These are phyloP conservation scores for Epichloe typhina DNA, from an alignment of 2,329 filamentous ascomycete species.

Conservation along the genomic window DNA sequence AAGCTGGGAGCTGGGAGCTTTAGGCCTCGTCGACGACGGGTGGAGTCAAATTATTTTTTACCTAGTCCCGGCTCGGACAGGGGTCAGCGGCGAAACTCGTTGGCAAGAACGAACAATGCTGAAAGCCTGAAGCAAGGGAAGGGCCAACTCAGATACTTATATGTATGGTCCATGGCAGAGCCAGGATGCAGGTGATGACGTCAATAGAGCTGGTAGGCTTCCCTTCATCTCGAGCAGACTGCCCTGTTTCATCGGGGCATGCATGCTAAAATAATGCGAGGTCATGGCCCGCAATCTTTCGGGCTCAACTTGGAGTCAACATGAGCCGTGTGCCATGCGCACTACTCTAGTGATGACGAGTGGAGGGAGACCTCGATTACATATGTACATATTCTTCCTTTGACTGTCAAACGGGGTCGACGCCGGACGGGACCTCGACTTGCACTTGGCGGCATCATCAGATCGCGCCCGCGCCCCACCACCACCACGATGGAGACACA, in stretches of 20 bases:
- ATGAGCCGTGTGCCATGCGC: no score
- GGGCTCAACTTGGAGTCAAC: no score
- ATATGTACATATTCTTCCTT: no score
- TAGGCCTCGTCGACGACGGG: not conserved
- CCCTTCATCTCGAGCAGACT: no score
- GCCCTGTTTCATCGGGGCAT: no score
- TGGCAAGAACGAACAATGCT: not conserved
- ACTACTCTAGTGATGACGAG: no score
- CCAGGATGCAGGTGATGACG: not conserved
- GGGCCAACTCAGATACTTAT: no score
- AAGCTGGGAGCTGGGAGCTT: not conserved
- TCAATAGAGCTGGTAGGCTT: not conserved
- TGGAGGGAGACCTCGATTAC: no score
- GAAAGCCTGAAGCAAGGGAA: no score
- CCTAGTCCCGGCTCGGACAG: not conserved
- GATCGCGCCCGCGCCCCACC: not conserved
- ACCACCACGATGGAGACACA: not conserved
- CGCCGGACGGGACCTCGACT: not conserved
- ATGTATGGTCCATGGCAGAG: not conserved
- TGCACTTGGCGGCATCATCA: not conserved
- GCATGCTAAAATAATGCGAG: no score
- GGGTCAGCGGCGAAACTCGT: constrained; percentile 1
- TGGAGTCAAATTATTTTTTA: constrained; percentile 2
- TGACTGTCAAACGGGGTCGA: no score
- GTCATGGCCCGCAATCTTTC: no score